Conservation (phyloP, 164 flowering plant genomes). For the Chimonanthus salicifolius region DNA sequence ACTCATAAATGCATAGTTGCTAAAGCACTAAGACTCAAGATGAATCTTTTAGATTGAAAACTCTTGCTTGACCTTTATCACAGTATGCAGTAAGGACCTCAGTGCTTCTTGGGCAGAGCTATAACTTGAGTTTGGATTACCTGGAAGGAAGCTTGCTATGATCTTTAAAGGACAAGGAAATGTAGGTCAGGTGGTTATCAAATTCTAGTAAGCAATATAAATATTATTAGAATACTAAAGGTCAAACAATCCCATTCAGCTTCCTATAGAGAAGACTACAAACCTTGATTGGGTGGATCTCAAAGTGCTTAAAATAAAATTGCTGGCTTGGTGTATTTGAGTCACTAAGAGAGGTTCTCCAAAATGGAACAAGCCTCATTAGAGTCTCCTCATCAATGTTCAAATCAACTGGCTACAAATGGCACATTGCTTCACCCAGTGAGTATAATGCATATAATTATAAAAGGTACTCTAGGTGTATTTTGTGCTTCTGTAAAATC, state of each 20-base stretch:
- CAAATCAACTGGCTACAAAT: constrained; percentile 72
- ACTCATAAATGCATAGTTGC: neutral
- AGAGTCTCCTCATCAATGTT: constrained; percentile 93
- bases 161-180: constrained; percentile 37
- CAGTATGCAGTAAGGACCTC: constrained; percentile 84
- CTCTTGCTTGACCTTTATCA: constrained; percentile 60
- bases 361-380: constrained; percentile 83
- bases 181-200: constrained; percentile 10
- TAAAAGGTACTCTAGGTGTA: neutral
- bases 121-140: constrained; percentile 66
- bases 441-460: neutral
- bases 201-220: neutral
- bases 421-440: neutral
- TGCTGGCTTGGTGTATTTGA: constrained; percentile 52
- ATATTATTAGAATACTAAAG: neutral
- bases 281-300: constrained; percentile 95
- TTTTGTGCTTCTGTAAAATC: neutral
- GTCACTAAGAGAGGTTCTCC: constrained; percentile 79
- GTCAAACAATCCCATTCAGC: neutral
- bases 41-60: neutral
- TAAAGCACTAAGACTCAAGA: neutral
- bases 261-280: neutral
- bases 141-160: constrained; percentile 83
- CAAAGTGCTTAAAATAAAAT: constrained; percentile 90
- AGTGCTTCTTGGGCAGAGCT: constrained; percentile 80